Percentiles rank a stretch among this genome's conserved stretches.
These are phyloP conservation scores for Fibroporia radiculosa DNA, from an alignment of 768 basidiomycete genomes.

Conservation along the genomic window DNA sequence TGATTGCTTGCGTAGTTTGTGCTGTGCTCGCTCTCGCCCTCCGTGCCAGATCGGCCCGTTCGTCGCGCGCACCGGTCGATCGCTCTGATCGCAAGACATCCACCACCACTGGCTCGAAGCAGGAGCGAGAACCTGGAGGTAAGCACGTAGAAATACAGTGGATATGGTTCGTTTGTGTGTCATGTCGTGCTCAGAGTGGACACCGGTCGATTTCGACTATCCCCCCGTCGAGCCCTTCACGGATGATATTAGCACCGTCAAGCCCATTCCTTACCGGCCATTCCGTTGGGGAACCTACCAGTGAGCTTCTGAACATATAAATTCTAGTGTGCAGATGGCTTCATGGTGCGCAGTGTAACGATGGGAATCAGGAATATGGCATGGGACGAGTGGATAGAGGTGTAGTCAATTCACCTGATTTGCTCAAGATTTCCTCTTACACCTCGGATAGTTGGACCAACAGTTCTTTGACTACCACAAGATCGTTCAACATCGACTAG, in stretches of 20 bases:
- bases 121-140: neutral
- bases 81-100: no score
- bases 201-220: conserved; percentile 41
- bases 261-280: conserved; percentile 58
- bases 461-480: conserved; percentile 45
- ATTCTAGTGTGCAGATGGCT: no score
- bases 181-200: conserved; percentile 42
- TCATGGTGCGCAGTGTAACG: conserved; percentile 49
- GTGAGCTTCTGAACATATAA: conserved; percentile 29
- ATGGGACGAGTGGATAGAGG: conserved; percentile 72
- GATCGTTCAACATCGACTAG: conserved; percentile 50
- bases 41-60: no score
- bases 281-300: conserved; percentile 58
- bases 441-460: conserved; percentile 43
- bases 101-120: no score
- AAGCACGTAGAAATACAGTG: neutral
- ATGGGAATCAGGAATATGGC: conserved; percentile 64
- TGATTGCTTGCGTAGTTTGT: no score
- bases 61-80: no score
- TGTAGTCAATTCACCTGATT: conserved; percentile 16
- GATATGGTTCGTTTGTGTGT: neutral
- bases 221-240: conserved; percentile 38
- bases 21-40: no score
- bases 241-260: conserved; percentile 33
- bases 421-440: neutral